A percentile compares a stretch with the other conserved stretches of the same genome.
These are phyloP conservation scores for Penicillium manginii DNA, from an alignment of 495 filamentous ascomycete genomes.

Conservation along the genomic window DNA sequence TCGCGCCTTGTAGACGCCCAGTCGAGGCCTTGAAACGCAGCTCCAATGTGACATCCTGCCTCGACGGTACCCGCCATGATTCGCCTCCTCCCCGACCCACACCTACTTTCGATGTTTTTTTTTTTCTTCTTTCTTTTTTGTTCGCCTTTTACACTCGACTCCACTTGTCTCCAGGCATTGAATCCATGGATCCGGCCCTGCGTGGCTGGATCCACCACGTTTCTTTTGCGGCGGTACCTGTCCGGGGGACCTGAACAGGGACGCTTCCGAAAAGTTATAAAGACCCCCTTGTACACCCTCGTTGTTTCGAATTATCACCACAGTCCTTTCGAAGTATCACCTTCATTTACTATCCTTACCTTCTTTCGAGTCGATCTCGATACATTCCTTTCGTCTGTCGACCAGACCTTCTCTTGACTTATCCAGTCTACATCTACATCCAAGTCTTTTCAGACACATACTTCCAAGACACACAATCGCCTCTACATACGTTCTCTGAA, in stretches of 20 bases:
- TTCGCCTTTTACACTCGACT: constrained; percentile 19
- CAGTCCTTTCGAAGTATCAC: constrained; percentile 17
- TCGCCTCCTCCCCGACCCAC: constrained; percentile 13
- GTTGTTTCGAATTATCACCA: constrained; percentile 19
- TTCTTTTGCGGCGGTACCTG: constrained; percentile 24
- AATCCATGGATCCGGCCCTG: constrained; percentile 29
- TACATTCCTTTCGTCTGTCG: constrained; percentile 31
- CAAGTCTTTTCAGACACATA: constrained; percentile 21
- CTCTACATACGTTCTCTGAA: constrained; percentile 16
- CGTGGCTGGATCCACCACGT: constrained; percentile 20
- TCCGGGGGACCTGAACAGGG: constrained; percentile 18
- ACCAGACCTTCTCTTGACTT: constrained; percentile 23
- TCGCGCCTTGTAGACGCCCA: constrained; percentile 2
- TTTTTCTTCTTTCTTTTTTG: constrained; percentile 14
- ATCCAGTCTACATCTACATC: constrained; percentile 12
- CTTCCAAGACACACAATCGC: constrained; percentile 12
- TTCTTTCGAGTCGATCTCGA: constrained; percentile 34
- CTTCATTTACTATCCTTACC: constrained; percentile 18
- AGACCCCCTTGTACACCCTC: constrained; percentile 14
- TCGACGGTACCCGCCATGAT: constrained; percentile 12
- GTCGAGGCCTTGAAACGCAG: constrained; percentile 11
- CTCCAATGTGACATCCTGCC: constrained; percentile 9
- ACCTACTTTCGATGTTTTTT: neutral
- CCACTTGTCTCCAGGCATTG: constrained; percentile 18
- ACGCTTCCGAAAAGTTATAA: constrained; percentile 24